These are phyloP conservation scores for Apiospora kogelbergensis DNA, from an alignment of 2,329 filamentous ascomycete species.

Conservation along the genomic window DNA sequence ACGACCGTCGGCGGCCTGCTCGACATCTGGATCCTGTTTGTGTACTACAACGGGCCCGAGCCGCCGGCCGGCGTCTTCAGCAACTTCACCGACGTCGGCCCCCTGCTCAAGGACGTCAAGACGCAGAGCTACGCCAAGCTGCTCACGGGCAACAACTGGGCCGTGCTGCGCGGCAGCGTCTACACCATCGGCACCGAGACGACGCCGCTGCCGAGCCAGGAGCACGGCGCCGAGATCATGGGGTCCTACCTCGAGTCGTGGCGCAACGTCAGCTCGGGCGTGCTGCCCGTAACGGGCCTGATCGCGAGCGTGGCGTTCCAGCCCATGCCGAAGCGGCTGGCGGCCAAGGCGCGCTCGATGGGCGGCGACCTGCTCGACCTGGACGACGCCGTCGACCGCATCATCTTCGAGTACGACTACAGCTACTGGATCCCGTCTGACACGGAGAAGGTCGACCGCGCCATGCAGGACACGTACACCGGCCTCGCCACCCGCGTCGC, in stretches of 20 bases:
- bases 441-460: conserved; percentile 30
- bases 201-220: conserved; percentile 31
- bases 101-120: conserved; percentile 43
- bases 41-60: conserved; percentile 60
- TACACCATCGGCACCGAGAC: conserved; percentile 41
- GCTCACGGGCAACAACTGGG: conserved; percentile 43
- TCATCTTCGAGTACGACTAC: conserved; percentile 45
- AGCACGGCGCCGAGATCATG: conserved; percentile 29
- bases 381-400: conserved; percentile 37
- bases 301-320: conserved; percentile 38
- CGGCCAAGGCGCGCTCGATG: conserved; percentile 28
- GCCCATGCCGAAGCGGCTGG: conserved; percentile 37
- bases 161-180: conserved; percentile 33
- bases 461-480: conserved; percentile 36
- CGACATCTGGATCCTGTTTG: conserved; percentile 59
- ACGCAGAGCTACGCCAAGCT: conserved; percentile 48
- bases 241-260: conserved; percentile 32
- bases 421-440: conserved; percentile 33
- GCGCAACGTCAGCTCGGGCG: conserved; percentile 30
- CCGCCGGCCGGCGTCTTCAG: conserved; percentile 54
- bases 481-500: conserved; percentile 32
- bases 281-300: conserved; percentile 23
- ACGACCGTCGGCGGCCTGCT: conserved; percentile 41
- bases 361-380: conserved; percentile 40
- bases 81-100: conserved; percentile 51